Percentiles rank a stretch among this genome's conserved stretches.
Conservation (phyloP, 164 flowering plant species). For the grape (Vitis vinifera) region DNA sequence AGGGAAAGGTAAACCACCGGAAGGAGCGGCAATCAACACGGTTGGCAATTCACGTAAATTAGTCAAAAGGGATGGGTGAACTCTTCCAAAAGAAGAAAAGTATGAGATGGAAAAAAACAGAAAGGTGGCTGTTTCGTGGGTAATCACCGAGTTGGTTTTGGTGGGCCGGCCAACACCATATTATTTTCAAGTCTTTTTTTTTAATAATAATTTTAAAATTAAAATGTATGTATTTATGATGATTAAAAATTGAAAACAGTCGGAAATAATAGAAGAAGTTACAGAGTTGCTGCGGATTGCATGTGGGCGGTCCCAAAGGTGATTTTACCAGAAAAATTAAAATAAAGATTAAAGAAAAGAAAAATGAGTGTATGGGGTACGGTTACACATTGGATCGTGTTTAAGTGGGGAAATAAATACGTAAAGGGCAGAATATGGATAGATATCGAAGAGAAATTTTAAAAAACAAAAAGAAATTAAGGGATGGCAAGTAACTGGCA, state of each 20-base stretch:
- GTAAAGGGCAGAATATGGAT: not conserved
- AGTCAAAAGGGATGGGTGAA: slow-evolving; percentile 26
- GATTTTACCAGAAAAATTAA: not conserved
- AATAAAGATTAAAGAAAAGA: not conserved
- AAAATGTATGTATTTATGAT: too few relatives aligned
- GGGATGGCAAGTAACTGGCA: slow-evolving; percentile 24
- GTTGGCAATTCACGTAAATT: slow-evolving; percentile 12
- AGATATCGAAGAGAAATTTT: not conserved
- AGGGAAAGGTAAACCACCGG: slow-evolving; percentile 3
- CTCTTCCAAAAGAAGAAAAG: slow-evolving; percentile 10
- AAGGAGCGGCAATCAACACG: slow-evolving; percentile 27
- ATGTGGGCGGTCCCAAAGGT: too few relatives aligned
- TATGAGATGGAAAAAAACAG: slow-evolving; percentile 1
- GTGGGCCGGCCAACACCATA: slow-evolving; percentile 14
- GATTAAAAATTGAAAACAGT: too few relatives aligned
- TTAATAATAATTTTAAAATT: not conserved
- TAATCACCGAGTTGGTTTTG: slow-evolving; percentile 4
- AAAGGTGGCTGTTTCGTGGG: slow-evolving; percentile 24
- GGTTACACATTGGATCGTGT: too few relatives aligned
- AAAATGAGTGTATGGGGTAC: not conserved
- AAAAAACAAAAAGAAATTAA: not conserved
- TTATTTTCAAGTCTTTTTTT: not conserved
- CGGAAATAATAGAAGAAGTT: not conserved
- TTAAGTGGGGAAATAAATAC: not conserved
- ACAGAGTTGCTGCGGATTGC: not conserved